Base-by-base conservation (phyloP, 2,329 filamentous ascomycete species). In the Pseudogymnoascus pannorum region DNA sequence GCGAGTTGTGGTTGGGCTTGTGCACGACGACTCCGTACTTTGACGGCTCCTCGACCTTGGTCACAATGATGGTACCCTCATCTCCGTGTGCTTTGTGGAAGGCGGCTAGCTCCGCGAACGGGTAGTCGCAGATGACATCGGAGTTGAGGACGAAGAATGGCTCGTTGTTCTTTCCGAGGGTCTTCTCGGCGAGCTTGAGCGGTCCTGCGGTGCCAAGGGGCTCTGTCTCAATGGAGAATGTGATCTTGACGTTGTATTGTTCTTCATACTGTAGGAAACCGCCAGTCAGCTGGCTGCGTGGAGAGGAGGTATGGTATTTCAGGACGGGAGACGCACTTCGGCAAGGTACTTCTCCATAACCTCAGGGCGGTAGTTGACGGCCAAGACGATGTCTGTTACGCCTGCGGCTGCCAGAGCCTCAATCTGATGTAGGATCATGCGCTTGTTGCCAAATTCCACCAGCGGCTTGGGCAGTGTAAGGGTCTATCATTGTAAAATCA, bases 121-220 rank as follows among this genome's bases (percentile, higher is more conserved):
- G 94, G 76, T 93, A 97, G 69, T 97, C 92, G 85, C 93, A 99
- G 75, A 96, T 97, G 72, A 99, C 87, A 73, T 99, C 93, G 60
- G 92, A 95, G 83, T 99, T 99, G 70, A 99, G 87, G 60, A 99
- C 94, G 77, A 99, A 97, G 81, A 97, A 97, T 61, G 94, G 94
- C 22, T 85, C 81, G 75, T 97, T 90, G 74, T 97, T 92, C 80
- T 97, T 97, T 74, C 84, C 89, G 61, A 99, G 84, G 69, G 93
- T 92, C 73, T 88, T 85, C 79, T 97, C 93, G 63, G 93, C 93
- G 65, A 99, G 86, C 81, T 97, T 99, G 68, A 99, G 81, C 65
- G 93, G 94, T 61, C 93, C 93, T 67, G 93, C 93, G 62, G 93
- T 99, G 71, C 94, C 93, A 63, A 99, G 85, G 65, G 93, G 93